Evolutionary conservation across 2,329 filamentous ascomycete genomes (phyloP).

Genomic region (Alternaria triticimaculans): DNA sequence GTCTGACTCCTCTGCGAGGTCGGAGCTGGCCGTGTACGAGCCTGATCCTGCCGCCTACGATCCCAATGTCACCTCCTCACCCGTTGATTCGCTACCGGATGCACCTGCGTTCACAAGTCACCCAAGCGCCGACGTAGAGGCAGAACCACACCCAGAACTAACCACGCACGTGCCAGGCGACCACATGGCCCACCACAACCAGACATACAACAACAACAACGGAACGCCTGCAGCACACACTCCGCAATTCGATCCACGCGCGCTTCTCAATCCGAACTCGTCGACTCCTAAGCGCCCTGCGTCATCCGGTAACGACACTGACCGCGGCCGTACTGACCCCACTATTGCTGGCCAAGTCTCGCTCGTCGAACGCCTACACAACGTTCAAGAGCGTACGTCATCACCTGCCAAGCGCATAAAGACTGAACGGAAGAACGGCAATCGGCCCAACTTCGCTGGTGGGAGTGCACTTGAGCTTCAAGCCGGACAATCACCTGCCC

Average conservation of each 20-base stretch:
- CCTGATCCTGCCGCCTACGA: not conserved
- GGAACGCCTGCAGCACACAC: constrained; percentile 10
- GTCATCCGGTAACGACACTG: constrained; percentile 23
- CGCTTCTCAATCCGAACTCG: constrained; percentile 45
- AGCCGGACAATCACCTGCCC: constrained; percentile 10
- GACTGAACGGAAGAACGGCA: constrained; percentile 31
- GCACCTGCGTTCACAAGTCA: constrained; percentile 4
- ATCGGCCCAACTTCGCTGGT: constrained; percentile 18
- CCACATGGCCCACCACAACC: constrained; percentile 13
- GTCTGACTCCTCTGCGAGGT: not conserved
- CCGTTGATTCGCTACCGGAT: not conserved
- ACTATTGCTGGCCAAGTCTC: constrained; percentile 56
- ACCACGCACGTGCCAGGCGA: constrained; percentile 27
- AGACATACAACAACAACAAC: constrained; percentile 18
- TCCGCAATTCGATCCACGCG: constrained; percentile 35
- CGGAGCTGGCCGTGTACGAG: not conserved
- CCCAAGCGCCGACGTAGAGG: not conserved
- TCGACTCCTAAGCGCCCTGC: constrained; percentile 40
- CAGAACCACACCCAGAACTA: constrained; percentile 18
- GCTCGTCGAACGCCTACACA: constrained; percentile 79
- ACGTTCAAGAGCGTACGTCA: constrained; percentile 70
- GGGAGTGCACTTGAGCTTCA: constrained; percentile 53
- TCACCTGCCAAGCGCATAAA: constrained; percentile 55
- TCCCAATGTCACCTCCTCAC: not conserved
- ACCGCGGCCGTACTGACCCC: constrained; percentile 32